Evolutionary conservation across 345 rosid genomes (phyloP), one percentile per base, ranked within the genome.

Genomic region (Aurinia saxatilis): DNA sequence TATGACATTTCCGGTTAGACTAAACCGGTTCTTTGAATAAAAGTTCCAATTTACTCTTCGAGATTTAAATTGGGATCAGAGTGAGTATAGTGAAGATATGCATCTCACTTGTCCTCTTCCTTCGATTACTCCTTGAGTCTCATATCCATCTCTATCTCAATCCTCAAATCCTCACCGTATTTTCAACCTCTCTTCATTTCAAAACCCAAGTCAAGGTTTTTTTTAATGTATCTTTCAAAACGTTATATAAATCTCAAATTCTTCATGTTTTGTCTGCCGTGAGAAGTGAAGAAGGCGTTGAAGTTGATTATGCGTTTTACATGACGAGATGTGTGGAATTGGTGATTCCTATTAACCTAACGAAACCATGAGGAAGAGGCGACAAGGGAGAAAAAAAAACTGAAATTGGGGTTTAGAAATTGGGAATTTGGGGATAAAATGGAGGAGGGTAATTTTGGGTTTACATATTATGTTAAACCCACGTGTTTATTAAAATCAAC

Each of bases 291-390:
- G 59, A 72, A 72, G 50, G 44, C 4, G 35, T 45, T 2, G 65
- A 50, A 18, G 42, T 6, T 0, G 80, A 73, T 53, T 96, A 90
- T 72, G 79, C 56, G 37, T 84, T 78, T 75, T 90, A 90, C 54
- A 84, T 87, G 44, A 82, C 87, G 80, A 81, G 73, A 50, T 80
- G 82, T 34, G 92, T 93, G 63, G 92, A 90, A 74, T 21, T 93
- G 16, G 96, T 97, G 6, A 82, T n/a, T n/a, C n/a, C n/a, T n/a
- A n/a, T n/a, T n/a, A n/a, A n/a, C n/a, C n/a, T n/a, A n/a, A n/a
- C n/a, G n/a, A n/a, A n/a, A n/a, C n/a, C n/a, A n/a, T n/a, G n/a
- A n/a, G n/a, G n/a, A n/a, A n/a, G n/a, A n/a, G n/a, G n/a, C n/a
- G n/a, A n/a, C n/a, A n/a, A n/a, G n/a, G n/a, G n/a, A n/a, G n/a